Base-by-base conservation (phyloP, 1,139 yeast genomes). In the Saccharomyces hybrid region DNA sequence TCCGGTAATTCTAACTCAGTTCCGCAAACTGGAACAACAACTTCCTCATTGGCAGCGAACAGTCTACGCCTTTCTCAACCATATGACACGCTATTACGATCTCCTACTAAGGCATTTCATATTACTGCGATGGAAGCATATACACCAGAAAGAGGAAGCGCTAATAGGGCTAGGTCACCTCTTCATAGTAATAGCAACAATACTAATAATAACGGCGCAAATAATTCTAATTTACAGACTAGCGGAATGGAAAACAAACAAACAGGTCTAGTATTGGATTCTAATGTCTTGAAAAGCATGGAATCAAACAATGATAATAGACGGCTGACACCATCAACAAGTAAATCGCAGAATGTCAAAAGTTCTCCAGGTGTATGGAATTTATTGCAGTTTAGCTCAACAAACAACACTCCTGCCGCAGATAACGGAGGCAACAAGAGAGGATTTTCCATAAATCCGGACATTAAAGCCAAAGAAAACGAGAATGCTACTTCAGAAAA, bases 101-200 rank as follows among this genome's bases (percentile, higher is more conserved):
- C 72, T 11, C 81, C 73, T 42, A 69, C 67, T 27, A 84, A 81
- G 64, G 81, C 81, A 53, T 74, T 72, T 57, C 74, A 73, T 50
- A 77, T 82, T 16, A 76, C 81, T 29, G 88, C 88, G 6, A 73
- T 84, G 57, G 95, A 86, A 67, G 93, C 95, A 1, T 86, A 84
- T 62, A 87, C 95, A 0, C 95, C 95, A 1, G 95, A 86, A 62
- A 72, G 95, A 51, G 93, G 93, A 1, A 76, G 81, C 28, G 75
- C 77, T 49, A 70, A 70, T 47, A 69, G 63, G 55, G 63, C 57
- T 27, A 59, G 58, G 44, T 64, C 69, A 2, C 69, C 69, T 16
- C 54, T 51, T n/a, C 51, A 49, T 42, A 52, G 51, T 11, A 44
- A 50, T 23, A 48, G 34, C 44, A 52, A 46, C 9, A 55, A 47